A percentile compares a stretch with the other conserved stretches of the same genome.
Conservation (phyloP, 1,284 basidiomycete genomes). For the Rhizopogon hawkerae region DNA sequence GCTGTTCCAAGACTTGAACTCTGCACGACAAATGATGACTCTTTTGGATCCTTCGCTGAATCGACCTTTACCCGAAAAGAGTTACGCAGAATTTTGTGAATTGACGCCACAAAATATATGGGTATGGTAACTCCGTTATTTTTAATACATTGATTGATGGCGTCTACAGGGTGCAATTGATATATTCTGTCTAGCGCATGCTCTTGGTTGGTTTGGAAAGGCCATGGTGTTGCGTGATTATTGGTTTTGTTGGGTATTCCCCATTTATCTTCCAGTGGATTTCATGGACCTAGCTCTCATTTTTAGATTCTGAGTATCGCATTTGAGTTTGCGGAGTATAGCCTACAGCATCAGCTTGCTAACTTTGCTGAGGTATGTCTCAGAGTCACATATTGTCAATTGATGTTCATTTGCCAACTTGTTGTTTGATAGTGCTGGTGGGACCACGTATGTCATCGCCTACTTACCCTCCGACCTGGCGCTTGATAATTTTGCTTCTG, state of each 20-base stretch:
- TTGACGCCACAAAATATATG: slow-evolving; percentile 57
- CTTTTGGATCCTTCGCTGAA: slow-evolving; percentile 65
- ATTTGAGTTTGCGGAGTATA: slow-evolving; percentile 81
- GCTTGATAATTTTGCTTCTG: slow-evolving; percentile 12
- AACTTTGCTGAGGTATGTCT: slow-evolving; percentile 71
- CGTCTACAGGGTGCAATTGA: slow-evolving; percentile 60
- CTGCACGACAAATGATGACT: slow-evolving; percentile 72
- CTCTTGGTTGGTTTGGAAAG: slow-evolving; percentile 81
- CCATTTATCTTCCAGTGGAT: slow-evolving; percentile 7
- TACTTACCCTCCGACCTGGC: neutral
- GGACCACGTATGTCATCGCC: slow-evolving; percentile 62
- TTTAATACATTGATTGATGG: slow-evolving; percentile 4
- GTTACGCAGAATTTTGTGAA: slow-evolving; percentile 71
- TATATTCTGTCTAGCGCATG: slow-evolving; percentile 75
- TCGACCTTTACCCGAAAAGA: slow-evolving; percentile 71
- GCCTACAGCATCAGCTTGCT: slow-evolving; percentile 71
- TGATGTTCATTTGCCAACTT: slow-evolving; percentile 12
- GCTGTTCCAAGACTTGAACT: slow-evolving; percentile 72
- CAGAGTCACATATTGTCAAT: slow-evolving; percentile 12
- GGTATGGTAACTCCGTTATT: slow-evolving; percentile 35
- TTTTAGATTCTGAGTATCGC: slow-evolving; percentile 72
- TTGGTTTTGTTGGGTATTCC: slow-evolving; percentile 78
- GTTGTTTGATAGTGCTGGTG: slow-evolving; percentile 62
- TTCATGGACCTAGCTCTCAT: slow-evolving; percentile 4
- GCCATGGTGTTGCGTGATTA: slow-evolving; percentile 79